A percentile compares a stretch with the other conserved stretches of the same genome.
Conservation (phyloP, 129 eudicot genomes). For the Scalesia atractyloides region DNA sequence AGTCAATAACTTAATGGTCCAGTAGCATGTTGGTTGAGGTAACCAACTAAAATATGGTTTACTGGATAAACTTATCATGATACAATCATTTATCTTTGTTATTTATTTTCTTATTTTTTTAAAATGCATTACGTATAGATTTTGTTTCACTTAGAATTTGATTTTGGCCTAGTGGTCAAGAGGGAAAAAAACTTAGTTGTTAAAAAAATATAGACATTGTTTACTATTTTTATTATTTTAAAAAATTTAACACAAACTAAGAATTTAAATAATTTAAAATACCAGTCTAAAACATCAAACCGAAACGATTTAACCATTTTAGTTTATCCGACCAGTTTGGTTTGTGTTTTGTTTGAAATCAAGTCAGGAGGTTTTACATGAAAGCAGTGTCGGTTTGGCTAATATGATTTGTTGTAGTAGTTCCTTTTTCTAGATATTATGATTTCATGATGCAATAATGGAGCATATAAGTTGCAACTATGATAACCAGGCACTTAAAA, state of each 20-base stretch:
- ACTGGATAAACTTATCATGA: background rate
- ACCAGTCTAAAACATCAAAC: too few species aligned
- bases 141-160: too few species aligned
- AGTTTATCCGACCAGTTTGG: too few species aligned
- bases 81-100: background rate
- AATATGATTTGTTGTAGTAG: background rate
- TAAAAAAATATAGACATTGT: too few species aligned
- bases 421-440: constrained; percentile 13
- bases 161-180: too few species aligned
- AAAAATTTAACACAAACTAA: too few species aligned
- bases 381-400: background rate
- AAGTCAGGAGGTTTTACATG: too few species aligned
- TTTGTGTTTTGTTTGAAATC: too few species aligned
- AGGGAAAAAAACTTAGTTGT: too few species aligned
- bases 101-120: background rate
- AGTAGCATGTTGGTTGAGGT: background rate
- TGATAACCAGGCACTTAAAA: constrained; percentile 23
- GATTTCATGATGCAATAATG: constrained; percentile 10
- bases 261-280: background rate
- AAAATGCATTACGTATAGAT: background rate
- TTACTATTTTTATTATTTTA: too few species aligned
- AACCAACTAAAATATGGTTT: background rate
- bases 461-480: constrained; percentile 28
- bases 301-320: too few species aligned
- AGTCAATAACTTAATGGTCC: background rate